Evolutionary conservation across 2,329 filamentous ascomycete species (phyloP).

Genomic region (Cercospora zeae-maydis): DNA sequence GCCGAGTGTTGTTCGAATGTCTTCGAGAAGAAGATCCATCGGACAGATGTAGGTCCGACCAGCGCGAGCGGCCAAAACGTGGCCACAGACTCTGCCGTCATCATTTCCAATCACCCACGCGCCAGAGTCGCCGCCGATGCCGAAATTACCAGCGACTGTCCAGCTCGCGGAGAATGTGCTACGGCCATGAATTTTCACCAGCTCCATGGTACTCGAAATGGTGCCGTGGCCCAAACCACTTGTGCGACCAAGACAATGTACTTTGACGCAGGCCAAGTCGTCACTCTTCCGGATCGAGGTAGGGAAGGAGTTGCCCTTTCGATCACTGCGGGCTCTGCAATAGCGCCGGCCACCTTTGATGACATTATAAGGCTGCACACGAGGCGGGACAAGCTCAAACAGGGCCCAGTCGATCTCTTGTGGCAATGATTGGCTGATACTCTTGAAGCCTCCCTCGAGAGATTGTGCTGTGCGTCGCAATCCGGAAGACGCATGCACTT

Average conservation of each 20-base stretch:
- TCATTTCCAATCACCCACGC: slow-evolving; percentile 86
- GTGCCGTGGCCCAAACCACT: slow-evolving; percentile 76
- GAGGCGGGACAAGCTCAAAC: slow-evolving; percentile 70
- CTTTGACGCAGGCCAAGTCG: slow-evolving; percentile 68
- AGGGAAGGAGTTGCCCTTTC: slow-evolving; percentile 38
- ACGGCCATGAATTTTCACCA: slow-evolving; percentile 84
- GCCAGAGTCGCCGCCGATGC: slow-evolving; percentile 81
- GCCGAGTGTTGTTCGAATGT: slow-evolving; percentile 75
- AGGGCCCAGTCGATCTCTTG: slow-evolving; percentile 97
- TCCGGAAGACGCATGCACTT: slow-evolving; percentile 85
- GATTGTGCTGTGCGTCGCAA: slow-evolving; percentile 58
- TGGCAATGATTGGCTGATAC: slow-evolving; percentile 58
- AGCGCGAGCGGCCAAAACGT: slow-evolving; percentile 74
- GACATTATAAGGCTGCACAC: slow-evolving; percentile 68
- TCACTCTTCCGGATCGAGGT: slow-evolving; percentile 57
- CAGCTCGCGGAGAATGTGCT: slow-evolving; percentile 72
- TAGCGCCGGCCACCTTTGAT: slow-evolving; percentile 55
- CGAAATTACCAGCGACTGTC: slow-evolving; percentile 58
- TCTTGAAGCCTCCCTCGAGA: slow-evolving; percentile 40
- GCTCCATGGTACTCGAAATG: slow-evolving; percentile 72
- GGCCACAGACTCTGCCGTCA: slow-evolving; percentile 77
- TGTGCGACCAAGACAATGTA: slow-evolving; percentile 85
- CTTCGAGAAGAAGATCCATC: slow-evolving; percentile 84
- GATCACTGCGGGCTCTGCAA: slow-evolving; percentile 28
- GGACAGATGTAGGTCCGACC: slow-evolving; percentile 87